Evolutionary conservation across 441 rosid species (phyloP).

Genomic region (Biscutella laevigata): DNA sequence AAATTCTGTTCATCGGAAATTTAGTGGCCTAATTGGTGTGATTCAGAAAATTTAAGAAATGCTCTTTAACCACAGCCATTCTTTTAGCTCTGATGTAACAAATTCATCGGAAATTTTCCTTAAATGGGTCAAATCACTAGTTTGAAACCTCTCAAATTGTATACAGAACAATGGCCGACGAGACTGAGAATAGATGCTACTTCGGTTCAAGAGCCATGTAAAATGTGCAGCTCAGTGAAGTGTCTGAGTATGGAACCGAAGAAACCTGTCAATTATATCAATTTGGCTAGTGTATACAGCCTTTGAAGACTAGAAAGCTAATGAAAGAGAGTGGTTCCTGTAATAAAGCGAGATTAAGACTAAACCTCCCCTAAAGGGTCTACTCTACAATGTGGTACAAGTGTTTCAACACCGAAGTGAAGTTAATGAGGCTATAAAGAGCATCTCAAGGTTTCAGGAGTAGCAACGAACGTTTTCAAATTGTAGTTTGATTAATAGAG

Average conservation of each 20-base stretch:
- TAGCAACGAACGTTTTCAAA: too few relatives aligned
- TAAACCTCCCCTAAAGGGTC: background rate
- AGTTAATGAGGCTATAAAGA: background rate
- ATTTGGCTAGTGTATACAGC: slow-evolving; percentile 49
- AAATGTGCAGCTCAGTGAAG: slow-evolving; percentile 38
- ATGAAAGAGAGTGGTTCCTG: slow-evolving; percentile 40
- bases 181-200: too few relatives aligned
- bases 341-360: too few relatives aligned
- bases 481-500: background rate
- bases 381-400: background rate
- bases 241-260: slow-evolving; percentile 41
- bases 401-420: background rate
- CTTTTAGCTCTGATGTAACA: too few relatives aligned
- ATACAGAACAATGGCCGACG: too few relatives aligned
- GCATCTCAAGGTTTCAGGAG: slow-evolving; percentile 13
- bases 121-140: too few relatives aligned
- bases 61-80: too few relatives aligned
- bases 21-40: too few relatives aligned
- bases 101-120: too few relatives aligned
- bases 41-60: too few relatives aligned
- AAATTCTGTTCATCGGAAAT: too few relatives aligned
- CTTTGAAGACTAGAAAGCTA: slow-evolving; percentile 35
- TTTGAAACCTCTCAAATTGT: too few relatives aligned
- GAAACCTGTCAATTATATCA: slow-evolving; percentile 49
- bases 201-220: slow-evolving; percentile 47